Conservation (phyloP, 768 basidiomycete genomes). For the Suillus americanus region DNA sequence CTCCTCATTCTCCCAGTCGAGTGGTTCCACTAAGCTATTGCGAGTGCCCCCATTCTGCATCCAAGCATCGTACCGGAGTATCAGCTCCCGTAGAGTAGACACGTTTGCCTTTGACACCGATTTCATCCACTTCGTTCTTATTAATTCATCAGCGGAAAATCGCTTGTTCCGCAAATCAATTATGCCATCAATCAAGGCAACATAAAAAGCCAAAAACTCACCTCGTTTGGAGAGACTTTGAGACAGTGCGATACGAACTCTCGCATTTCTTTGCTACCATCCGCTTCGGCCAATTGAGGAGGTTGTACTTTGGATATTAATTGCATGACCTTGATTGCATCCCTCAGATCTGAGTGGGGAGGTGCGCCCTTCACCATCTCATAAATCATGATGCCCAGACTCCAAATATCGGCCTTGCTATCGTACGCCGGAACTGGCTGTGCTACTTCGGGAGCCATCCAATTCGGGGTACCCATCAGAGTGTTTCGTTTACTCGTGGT, state of each 20-base stretch:
- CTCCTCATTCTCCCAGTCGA: conserved; percentile 73
- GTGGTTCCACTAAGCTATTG: conserved; percentile 71
- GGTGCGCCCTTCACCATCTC: conserved; percentile 98
- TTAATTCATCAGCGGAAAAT: conserved; percentile 83
- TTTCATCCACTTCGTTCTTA: conserved; percentile 90
- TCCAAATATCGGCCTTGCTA: conserved; percentile 98
- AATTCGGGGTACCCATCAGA: conserved; percentile 95
- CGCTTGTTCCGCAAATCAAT: conserved; percentile 48
- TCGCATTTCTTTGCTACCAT: conserved; percentile 81
- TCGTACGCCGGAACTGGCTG: conserved; percentile 89
- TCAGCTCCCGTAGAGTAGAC: conserved; percentile 74
- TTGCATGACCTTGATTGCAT: conserved; percentile 83
- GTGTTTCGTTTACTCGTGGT: conserved; percentile 92
- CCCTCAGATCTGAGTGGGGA: conserved; percentile 83
- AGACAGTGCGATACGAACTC: conserved; percentile 87
- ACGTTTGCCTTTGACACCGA: conserved; percentile 64
- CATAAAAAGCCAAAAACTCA: conserved; percentile 34
- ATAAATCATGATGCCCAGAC: conserved; percentile 91
- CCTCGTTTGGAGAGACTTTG: conserved; percentile 77
- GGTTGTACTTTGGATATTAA: conserved; percentile 85
- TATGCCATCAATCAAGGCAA: conserved; percentile 10
- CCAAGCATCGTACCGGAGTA: conserved; percentile 77
- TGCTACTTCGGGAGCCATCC: conserved; percentile 99
- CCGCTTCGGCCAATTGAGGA: conserved; percentile 72
- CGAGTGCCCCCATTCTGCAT: conserved; percentile 64